phyloP scores from a whole-genome alignment of 1,284 basidiomycete genomes.

The Microbotryum saponariae region DNA sequence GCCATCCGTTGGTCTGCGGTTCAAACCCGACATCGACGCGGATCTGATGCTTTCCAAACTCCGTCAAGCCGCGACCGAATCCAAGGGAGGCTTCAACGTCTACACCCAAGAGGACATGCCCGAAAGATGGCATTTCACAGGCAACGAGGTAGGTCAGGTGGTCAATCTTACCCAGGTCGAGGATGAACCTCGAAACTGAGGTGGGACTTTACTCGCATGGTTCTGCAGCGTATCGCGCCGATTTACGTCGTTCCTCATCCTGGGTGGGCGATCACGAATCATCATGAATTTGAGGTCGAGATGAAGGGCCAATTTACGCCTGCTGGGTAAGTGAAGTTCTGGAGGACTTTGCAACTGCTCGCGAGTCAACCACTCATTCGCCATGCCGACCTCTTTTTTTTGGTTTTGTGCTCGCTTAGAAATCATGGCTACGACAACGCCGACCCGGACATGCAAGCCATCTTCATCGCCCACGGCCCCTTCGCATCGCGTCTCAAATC shows the following conservation, averaged over 20 bases:
- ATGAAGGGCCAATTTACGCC: constrained; percentile 54
- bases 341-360: not conserved
- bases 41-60: constrained; percentile 53
- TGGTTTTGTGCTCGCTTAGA: constrained; percentile 32
- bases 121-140: constrained; percentile 62
- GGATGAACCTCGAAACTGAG: too few species aligned
- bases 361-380: not conserved
- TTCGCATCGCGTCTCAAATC: constrained; percentile 62
- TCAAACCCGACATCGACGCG: constrained; percentile 53
- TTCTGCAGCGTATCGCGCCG: constrained; percentile 61
- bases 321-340: constrained; percentile 48
- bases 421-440: constrained; percentile 78
- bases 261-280: constrained; percentile 61
- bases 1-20: constrained; percentile 76
- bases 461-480: constrained; percentile 82
- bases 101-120: constrained; percentile 77
- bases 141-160: constrained; percentile 44
- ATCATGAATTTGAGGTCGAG: constrained; percentile 43
- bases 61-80: constrained; percentile 47
- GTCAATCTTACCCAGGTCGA: not conserved
- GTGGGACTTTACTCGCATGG: too few species aligned
- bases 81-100: constrained; percentile 60
- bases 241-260: constrained; percentile 72
- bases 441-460: constrained; percentile 69
- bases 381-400: not conserved